phyloP scores from a whole-genome alignment of 148 eudicot genomes.

The Dianthus caryophyllus region DNA sequence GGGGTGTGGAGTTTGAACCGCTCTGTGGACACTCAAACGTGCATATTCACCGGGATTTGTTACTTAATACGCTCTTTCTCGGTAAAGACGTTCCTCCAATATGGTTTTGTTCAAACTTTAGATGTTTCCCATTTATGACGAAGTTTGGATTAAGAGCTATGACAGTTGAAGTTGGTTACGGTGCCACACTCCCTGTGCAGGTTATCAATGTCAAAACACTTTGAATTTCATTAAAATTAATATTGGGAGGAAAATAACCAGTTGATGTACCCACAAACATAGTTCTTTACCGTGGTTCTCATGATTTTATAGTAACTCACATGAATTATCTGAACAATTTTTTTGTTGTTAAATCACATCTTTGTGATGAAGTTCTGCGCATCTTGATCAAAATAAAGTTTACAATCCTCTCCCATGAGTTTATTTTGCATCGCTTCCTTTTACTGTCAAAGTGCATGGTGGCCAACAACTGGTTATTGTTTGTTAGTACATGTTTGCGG shows the following conservation, averaged over 20 bases:
- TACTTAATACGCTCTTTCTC: slow-evolving; percentile 74
- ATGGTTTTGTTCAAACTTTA: slow-evolving; percentile 2
- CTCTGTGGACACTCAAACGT: slow-evolving; percentile 54
- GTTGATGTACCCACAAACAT: slow-evolving; percentile 54
- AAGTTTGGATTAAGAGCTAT: background rate
- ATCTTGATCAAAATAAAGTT: background rate
- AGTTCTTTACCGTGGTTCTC: slow-evolving; percentile 57
- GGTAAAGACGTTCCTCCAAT: slow-evolving; percentile 33
- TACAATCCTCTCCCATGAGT: background rate
- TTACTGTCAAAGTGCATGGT: background rate
- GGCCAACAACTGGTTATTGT: background rate
- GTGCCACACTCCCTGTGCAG: slow-evolving; percentile 26
- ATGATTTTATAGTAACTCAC: slow-evolving; percentile 47
- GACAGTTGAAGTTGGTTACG: background rate
- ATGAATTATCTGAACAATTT: slow-evolving; percentile 76
- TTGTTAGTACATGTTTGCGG: no score
- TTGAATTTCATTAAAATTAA: slow-evolving; percentile 60
- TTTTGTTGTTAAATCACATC: slow-evolving; percentile 7
- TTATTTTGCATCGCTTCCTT: background rate
- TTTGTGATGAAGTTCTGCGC: background rate
- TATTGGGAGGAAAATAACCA: slow-evolving; percentile 66
- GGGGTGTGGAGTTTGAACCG: no score
- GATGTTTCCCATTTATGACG: background rate
- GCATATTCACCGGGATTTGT: slow-evolving; percentile 62
- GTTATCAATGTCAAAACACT: slow-evolving; percentile 77